Evolutionary conservation across 306 rosid species (phyloP), one percentile per base, ranked within the genome.

Genomic region (Sicyos edulis): DNA sequence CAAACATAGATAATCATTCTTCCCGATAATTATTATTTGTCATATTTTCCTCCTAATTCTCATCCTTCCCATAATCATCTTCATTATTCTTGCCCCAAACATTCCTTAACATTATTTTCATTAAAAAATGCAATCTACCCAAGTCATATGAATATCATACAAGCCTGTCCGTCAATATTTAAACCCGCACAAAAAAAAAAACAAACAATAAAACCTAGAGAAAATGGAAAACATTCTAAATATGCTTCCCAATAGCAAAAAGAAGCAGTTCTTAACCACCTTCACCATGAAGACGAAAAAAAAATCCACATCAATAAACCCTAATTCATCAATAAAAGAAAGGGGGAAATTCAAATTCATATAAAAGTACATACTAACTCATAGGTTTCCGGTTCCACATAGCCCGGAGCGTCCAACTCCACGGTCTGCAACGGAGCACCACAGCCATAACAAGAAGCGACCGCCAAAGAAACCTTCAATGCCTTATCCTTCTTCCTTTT

Each of bases 361-460:
- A 9, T 55, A 55, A 15, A 1, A 63, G n/a, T 45, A 21, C 8
- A 52, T 87, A 89, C 96, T 90, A 89, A 76, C 66, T 83, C 84
- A 71, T 84, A 90, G n/a, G 92, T 87, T 65, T 88, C 87, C 0
- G 59, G 70, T 72, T 90, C 89, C 1, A 86, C 95, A 54, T 78
- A 90, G 15, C 98, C 96, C 79, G 96, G 98, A 16, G 91, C 83
- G 29, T 88, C 96, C 3, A 24, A 45, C 5, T 92, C 90, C 29
- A 77, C 75, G 47, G 88, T 92, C 74, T 92, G 98, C 67, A 92
- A 80, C 45, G 93, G 93, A 80, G 96, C 96, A 12, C 98, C 98
- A 8, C 93, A 92, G 16, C 98, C 96, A 64, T 92, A 88, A 72
- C 98, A 92, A 63, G 71, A 75, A 74, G 84, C 86, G 21, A 87